Conservation (phyloP, 176 grass and related monocot species). For the Triticum aestivum region DNA sequence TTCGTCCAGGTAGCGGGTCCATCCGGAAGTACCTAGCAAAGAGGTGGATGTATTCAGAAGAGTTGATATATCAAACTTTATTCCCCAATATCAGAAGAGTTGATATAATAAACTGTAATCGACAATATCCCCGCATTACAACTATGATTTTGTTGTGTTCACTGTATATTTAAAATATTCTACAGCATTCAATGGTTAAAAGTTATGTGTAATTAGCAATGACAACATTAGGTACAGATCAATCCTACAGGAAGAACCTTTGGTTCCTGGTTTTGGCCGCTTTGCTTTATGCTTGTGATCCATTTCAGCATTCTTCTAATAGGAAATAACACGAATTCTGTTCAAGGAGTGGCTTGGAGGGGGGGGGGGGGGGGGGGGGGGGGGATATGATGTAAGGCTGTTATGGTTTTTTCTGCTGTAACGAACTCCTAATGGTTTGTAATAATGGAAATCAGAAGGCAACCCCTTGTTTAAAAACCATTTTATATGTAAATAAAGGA, state of each 20-base stretch:
- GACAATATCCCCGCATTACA: background rate
- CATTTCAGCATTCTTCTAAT: background rate
- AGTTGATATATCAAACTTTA: constrained; percentile 1
- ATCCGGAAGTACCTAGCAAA: constrained; percentile 89
- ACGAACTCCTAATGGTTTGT: background rate
- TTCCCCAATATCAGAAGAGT: constrained; percentile 18
- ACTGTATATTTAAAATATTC: background rate
- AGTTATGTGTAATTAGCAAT: background rate
- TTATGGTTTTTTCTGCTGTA: background rate
- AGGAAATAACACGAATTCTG: background rate
- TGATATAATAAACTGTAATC: background rate
- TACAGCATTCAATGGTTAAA: background rate
- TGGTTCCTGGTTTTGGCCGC: background rate
- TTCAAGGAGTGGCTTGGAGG: background rate
- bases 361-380: too few relatives aligned
- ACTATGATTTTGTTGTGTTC: background rate
- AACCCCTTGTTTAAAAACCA: background rate
- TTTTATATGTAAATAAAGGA: background rate
- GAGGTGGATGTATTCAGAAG: constrained; percentile 26
- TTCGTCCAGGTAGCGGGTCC: constrained; percentile 91
- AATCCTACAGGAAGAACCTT: background rate
- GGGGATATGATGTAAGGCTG: background rate
- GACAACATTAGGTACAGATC: background rate
- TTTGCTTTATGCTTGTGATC: background rate
- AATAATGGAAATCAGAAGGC: background rate